A percentile compares a stretch with the other conserved stretches of the same genome.
Conservation (phyloP, 345 rosid genomes). For the Isatis tinctoria region DNA sequence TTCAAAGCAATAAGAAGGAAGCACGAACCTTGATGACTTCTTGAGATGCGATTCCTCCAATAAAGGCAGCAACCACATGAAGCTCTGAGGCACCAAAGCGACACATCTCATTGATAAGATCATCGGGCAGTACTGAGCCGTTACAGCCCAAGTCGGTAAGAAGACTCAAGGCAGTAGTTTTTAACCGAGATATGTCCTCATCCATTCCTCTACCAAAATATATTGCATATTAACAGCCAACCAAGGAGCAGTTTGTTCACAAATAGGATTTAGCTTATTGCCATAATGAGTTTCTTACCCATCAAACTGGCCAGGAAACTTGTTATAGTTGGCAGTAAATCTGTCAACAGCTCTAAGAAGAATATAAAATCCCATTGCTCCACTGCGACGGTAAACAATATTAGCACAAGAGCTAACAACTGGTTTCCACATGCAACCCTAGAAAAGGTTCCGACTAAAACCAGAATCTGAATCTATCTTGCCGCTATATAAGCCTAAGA, state of each 20-base stretch:
- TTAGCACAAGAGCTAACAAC: slow-evolving; percentile 2
- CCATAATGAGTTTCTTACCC: slow-evolving; percentile 49
- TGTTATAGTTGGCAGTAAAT: slow-evolving; percentile 81
- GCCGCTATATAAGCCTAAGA: background rate
- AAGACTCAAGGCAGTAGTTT: slow-evolving; percentile 60
- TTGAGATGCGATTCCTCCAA: slow-evolving; percentile 93
- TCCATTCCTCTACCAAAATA: slow-evolving; percentile 57
- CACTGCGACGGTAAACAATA: slow-evolving; percentile 39
- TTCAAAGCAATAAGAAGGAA: background rate
- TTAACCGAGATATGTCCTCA: slow-evolving; percentile 82
- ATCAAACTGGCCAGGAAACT: slow-evolving; percentile 90
- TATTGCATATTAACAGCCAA: slow-evolving; percentile 6
- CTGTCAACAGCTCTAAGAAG: slow-evolving; percentile 91
- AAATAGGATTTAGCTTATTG: background rate
- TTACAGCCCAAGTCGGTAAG: slow-evolving; percentile 90
- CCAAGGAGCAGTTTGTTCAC: background rate
- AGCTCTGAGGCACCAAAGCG: slow-evolving; percentile 97
- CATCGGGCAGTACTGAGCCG: slow-evolving; percentile 75
- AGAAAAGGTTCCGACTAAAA: background rate
- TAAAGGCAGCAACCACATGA: slow-evolving; percentile 85
- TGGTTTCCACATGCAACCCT: slow-evolving; percentile 15
- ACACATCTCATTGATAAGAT: slow-evolving; percentile 91
- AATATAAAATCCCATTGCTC: slow-evolving; percentile 75
- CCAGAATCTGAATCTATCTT: background rate
- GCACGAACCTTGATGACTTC: slow-evolving; percentile 82